Evolutionary conservation across 2,329 filamentous ascomycete genomes (phyloP).

Genomic region (Plenodomus lindquistii): DNA sequence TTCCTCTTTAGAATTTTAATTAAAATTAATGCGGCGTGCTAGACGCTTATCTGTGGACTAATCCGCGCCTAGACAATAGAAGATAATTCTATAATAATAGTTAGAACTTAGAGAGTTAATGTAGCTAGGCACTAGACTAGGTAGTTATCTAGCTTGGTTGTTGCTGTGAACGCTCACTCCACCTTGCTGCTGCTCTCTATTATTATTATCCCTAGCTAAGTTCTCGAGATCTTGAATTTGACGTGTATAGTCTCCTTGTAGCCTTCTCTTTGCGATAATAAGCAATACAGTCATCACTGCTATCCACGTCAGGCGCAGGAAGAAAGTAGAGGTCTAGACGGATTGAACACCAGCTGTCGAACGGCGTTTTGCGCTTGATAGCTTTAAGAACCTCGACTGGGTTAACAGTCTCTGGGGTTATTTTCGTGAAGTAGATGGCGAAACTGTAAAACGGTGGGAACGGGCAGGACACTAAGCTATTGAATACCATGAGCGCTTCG

Average conservation of each 20-base stretch:
- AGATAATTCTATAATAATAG: no score
- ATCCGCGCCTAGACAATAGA: no score
- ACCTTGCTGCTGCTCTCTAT: no score
- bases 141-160: constrained; percentile 4
- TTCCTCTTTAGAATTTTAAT: no score
- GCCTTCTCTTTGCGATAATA: constrained; percentile 12
- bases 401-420: constrained; percentile 10
- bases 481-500: constrained; percentile 11
- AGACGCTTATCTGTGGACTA: no score
- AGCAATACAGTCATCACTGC: constrained; percentile 4
- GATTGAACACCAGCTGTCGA: constrained; percentile 7
- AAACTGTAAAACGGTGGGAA: constrained; percentile 15
- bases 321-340: constrained; percentile 8
- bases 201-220: constrained; percentile 6
- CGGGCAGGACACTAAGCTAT: constrained; percentile 8
- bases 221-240: constrained; percentile 8
- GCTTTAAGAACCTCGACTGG: constrained; percentile 10
- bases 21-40: no score
- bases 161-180: constrained; percentile 6
- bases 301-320: constrained; percentile 2
- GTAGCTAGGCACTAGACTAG: constrained; percentile 7
- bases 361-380: constrained; percentile 8
- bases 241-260: constrained; percentile 9
- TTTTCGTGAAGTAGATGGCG: constrained; percentile 15
- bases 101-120: constrained; percentile 5